Conservation (phyloP, 2,329 filamentous ascomycete genomes). For the Tolypocladium nubicola region DNA sequence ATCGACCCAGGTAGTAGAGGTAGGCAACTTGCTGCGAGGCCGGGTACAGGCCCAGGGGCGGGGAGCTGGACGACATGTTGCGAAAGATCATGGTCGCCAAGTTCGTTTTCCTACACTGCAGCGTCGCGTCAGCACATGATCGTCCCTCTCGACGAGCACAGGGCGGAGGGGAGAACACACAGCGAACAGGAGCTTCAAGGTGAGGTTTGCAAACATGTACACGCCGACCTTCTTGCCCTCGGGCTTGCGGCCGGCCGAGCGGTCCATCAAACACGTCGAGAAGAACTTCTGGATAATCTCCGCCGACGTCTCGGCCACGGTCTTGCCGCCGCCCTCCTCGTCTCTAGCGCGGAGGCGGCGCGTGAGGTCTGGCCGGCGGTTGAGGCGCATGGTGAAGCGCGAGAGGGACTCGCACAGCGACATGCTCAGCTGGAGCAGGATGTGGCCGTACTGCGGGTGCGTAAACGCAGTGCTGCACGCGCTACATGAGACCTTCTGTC, state of each 20-base stretch:
- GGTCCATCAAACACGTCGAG: constrained; percentile 77
- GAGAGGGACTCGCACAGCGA: constrained; percentile 72
- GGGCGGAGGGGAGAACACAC: constrained; percentile 28
- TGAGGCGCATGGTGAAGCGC: constrained; percentile 73
- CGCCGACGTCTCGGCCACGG: constrained; percentile 76
- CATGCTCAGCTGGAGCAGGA: constrained; percentile 76
- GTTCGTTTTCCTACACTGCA: constrained; percentile 66
- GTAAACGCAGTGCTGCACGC: constrained; percentile 75
- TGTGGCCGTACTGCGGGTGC: constrained; percentile 66
- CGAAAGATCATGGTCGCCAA: constrained; percentile 82
- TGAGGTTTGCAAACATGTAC: constrained; percentile 86
- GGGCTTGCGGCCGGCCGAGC: constrained; percentile 57
- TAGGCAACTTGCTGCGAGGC: constrained; percentile 83
- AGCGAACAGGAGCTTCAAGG: constrained; percentile 77
- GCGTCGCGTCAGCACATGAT: background rate
- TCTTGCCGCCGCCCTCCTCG: constrained; percentile 55
- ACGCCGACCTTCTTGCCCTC: constrained; percentile 82
- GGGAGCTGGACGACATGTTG: constrained; percentile 75
- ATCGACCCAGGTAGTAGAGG: constrained; percentile 88
- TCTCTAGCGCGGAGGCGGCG: constrained; percentile 52
- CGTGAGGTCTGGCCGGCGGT: constrained; percentile 69
- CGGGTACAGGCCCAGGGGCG: constrained; percentile 71
- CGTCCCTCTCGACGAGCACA: no score
- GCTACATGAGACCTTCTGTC: constrained; percentile 28
- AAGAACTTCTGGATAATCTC: constrained; percentile 88